Conservation (phyloP, 352 stramenopile genomes). For the Pythium dissimile region DNA sequence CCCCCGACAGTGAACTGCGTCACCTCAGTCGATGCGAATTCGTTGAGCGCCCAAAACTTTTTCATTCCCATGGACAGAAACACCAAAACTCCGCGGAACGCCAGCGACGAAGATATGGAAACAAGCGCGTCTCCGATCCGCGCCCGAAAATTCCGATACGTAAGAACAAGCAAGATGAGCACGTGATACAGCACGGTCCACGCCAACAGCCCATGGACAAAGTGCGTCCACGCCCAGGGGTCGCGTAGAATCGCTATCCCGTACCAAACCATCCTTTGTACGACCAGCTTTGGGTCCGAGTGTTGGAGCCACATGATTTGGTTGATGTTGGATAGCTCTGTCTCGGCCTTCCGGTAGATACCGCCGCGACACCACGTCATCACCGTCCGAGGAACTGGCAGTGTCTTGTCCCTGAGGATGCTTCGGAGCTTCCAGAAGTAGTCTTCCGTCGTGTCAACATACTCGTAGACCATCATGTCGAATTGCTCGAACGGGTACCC, state of each 20-base stretch:
- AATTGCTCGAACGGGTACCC: slow-evolving; percentile 18
- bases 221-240: slow-evolving; percentile 24
- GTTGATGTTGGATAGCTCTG: slow-evolving; percentile 14
- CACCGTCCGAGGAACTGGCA: background rate
- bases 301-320: slow-evolving; percentile 11
- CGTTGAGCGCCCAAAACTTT: slow-evolving; percentile 32
- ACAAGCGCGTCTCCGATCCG: slow-evolving; percentile 41
- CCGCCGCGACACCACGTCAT: slow-evolving; percentile 13
- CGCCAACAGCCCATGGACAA: slow-evolving; percentile 31
- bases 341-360: slow-evolving; percentile 7
- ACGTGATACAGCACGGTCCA: slow-evolving; percentile 25
- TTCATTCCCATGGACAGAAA: slow-evolving; percentile 33
- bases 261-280: background rate
- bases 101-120: slow-evolving; percentile 28
- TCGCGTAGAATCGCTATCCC: slow-evolving; percentile 6
- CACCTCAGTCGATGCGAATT: slow-evolving; percentile 10
- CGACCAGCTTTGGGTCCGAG: slow-evolving; percentile 2
- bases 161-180: slow-evolving; percentile 26
- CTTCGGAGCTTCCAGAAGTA: slow-evolving; percentile 11
- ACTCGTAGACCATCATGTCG: slow-evolving; percentile 9
- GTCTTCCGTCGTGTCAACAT: slow-evolving; percentile 2
- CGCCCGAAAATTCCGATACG: slow-evolving; percentile 25
- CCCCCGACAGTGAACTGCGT: slow-evolving; percentile 15
- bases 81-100: slow-evolving; percentile 30
- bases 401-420: background rate